Base-by-base conservation (phyloP, 2,329 filamentous ascomycete species). In the Ascochyta viciae-villosae region DNA sequence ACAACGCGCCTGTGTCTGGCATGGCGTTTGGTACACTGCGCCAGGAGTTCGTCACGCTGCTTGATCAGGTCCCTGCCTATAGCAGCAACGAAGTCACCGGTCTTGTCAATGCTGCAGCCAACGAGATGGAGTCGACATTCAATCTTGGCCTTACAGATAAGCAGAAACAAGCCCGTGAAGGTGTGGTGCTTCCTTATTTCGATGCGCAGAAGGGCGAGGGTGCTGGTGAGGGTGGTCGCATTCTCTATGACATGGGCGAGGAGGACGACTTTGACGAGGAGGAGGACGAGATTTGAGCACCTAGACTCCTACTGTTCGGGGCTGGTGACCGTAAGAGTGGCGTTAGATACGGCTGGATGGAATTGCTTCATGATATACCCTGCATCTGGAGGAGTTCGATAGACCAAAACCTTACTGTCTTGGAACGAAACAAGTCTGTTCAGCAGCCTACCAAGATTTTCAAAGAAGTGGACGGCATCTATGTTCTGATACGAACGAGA, bases 221-320 rank as follows among this genome's bases (percentile, higher is more conserved):
- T 4, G 54, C 54, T 40, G 93, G 93, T 0, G 92, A 96, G 68
- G 94, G 95, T 4, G 95, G 95, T 0, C 84, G 94, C 58, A 99
- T 99, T 63, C 73, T 99, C 69, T 99, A 99, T 74, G 94, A 98
- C 66, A 96, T 98, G 90, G 94, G 93, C 1, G 85, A 87, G 60
- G 95, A 98, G 78, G 95, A 99, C 76, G 92, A 98, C 74, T 98
- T 97, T 78, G 93, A 96, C 66, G 93, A 96, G 56, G 92, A 96
- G 71, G 92, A 97, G 70, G 93, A 97, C 77, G 93, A 97, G 77
- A 92, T 94, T 24, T 10, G 15, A 35, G 33, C 6, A 16, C 29
- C 10, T 29, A 12, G n/a, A 26, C 19, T 10, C 13, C n/a, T 19
- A 9, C 7, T 6, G 37, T 23, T 24, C 40, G 37, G 9, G 22